Evolutionary conservation across 2,329 filamentous ascomycete genomes (phyloP).

Genomic region (Xylaria sp.): DNA sequence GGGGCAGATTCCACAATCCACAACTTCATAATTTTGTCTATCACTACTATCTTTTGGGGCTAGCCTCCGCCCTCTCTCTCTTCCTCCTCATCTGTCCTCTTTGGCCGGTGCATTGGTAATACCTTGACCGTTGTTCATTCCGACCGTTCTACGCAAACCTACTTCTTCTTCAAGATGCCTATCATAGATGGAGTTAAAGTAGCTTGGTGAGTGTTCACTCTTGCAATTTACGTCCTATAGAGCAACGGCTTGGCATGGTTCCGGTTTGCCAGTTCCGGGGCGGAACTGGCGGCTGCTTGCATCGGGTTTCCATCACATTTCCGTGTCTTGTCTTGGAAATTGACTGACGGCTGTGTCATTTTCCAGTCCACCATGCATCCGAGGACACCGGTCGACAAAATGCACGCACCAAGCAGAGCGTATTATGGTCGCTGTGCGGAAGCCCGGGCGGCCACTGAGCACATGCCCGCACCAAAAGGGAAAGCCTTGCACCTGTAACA

Average conservation of each 20-base stretch:
- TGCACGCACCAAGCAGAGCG: slow-evolving; percentile 64
- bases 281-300: not conserved
- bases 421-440: slow-evolving; percentile 64
- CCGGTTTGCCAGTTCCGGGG: not conserved
- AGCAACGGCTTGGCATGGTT: not conserved
- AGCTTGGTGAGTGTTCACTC: slow-evolving; percentile 56
- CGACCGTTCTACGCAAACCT: not conserved
- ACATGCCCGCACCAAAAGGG: slow-evolving; percentile 62
- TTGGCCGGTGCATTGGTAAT: not conserved
- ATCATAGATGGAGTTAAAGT: slow-evolving; percentile 67
- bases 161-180: slow-evolving; percentile 47
- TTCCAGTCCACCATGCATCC: slow-evolving; percentile 65
- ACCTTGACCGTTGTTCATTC: slow-evolving; percentile 3
- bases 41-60: not conserved
- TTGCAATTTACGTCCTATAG: not conserved
- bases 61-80: not conserved
- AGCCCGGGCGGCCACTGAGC: slow-evolving; percentile 65
- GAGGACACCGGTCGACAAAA: slow-evolving; percentile 70
- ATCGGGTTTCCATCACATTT: not conserved
- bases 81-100: slow-evolving; percentile 8
- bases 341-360: slow-evolving; percentile 9
- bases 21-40: slow-evolving; percentile 5
- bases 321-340: slow-evolving; percentile 7
- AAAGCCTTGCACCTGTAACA: slow-evolving; percentile 55
- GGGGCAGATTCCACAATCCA: not conserved